phyloP scores from a whole-genome alignment of 2,329 filamentous ascomycete genomes.

The Fusarium pilosicola region DNA sequence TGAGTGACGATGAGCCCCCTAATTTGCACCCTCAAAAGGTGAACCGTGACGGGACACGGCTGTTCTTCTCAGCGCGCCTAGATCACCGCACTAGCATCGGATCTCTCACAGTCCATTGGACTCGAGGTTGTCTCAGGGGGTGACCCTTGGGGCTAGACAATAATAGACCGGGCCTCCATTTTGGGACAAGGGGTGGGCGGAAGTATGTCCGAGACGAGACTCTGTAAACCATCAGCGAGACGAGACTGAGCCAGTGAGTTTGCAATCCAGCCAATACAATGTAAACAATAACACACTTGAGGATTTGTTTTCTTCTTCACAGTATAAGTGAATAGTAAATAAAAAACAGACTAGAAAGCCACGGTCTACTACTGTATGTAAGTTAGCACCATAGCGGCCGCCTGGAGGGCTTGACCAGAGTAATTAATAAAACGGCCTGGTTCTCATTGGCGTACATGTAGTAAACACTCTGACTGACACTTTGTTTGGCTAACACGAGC shows the following conservation, averaged over 20 bases:
- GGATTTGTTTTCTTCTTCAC: not conserved
- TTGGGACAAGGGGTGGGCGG: conserved; percentile 25
- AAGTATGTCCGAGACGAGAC: conserved; percentile 34
- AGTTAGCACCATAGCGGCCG: conserved; percentile 1
- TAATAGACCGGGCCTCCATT: conserved; percentile 30
- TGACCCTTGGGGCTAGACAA: conserved; percentile 36
- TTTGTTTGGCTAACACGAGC: conserved; percentile 20
- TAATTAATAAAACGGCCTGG: not conserved
- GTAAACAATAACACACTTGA: conserved; percentile 22
- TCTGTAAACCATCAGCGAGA: conserved; percentile 1
- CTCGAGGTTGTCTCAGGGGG: conserved; percentile 42
- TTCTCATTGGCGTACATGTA: not conserved
- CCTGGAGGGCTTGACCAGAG: not conserved
- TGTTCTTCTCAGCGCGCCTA: conserved; percentile 26
- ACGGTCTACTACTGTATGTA: conserved; percentile 1
- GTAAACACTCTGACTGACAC: not conserved
- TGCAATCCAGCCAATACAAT: conserved; percentile 16
- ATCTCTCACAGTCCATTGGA: conserved; percentile 38
- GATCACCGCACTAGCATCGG: conserved; percentile 34
- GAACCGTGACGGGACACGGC: conserved; percentile 2
- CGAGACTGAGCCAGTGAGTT: not conserved
- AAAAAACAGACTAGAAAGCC: not conserved
- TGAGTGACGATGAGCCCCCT: not conserved
- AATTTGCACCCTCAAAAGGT: conserved; percentile 7
- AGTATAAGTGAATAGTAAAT: not conserved